Percentiles rank a stretch among this genome's conserved stretches.
Evolutionary conservation across 2,329 filamentous ascomycete species (phyloP).

Genomic region (Hymenoscyphus albidus): DNA sequence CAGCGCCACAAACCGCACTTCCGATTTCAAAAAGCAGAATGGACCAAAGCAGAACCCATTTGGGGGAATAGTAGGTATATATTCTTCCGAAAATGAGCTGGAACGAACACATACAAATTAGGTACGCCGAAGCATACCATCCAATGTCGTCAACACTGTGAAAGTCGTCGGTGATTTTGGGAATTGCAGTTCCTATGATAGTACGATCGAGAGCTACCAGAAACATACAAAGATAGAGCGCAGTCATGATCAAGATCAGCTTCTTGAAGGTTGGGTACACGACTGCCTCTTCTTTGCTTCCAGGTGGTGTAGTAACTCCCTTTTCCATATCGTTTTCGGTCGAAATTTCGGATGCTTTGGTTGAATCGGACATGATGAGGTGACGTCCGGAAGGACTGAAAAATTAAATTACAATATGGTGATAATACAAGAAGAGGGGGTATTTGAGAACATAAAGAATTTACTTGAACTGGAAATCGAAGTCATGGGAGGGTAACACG

Average conservation of each 20-base stretch:
- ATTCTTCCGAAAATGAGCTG: constrained; percentile 33
- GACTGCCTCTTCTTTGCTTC: constrained; percentile 13
- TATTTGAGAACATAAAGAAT: background rate
- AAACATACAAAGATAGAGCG: constrained; percentile 45
- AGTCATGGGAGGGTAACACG: background rate
- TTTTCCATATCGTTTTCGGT: constrained; percentile 3
- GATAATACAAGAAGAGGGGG: background rate
- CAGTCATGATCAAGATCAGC: constrained; percentile 41
- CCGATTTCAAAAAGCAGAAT: constrained; percentile 37
- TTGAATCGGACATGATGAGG: background rate
- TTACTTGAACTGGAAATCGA: background rate
- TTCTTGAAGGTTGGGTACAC: constrained; percentile 24
- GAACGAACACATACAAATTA: constrained; percentile 35
- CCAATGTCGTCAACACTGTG: constrained; percentile 42
- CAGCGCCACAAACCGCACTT: constrained; percentile 34
- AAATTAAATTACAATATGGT: background rate
- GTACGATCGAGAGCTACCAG: constrained; percentile 38
- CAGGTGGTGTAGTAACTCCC: background rate
- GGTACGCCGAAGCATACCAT: constrained; percentile 43
- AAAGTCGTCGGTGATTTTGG: constrained; percentile 38
- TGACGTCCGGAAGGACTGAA: background rate
- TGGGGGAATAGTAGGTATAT: constrained; percentile 34
- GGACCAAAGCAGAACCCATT: constrained; percentile 31
- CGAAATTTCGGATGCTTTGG: background rate
- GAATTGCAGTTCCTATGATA: constrained; percentile 39